Evolutionary conservation across 1,284 basidiomycete genomes (phyloP).

Genomic region (Pyrrhoderma lamaoense): DNA sequence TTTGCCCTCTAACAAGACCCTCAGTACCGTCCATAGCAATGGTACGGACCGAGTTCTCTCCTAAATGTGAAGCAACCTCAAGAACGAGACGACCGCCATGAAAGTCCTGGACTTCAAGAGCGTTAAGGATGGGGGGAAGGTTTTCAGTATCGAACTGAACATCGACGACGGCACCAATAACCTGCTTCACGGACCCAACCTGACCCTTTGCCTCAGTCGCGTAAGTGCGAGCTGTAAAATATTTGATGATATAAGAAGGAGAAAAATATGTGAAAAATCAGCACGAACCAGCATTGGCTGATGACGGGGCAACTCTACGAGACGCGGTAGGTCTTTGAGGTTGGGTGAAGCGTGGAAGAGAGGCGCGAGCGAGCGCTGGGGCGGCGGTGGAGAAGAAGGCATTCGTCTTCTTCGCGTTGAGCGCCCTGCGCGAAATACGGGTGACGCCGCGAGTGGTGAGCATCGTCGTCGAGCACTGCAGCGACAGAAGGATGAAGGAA

Average conservation of each 20-base stretch:
- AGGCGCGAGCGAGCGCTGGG: constrained; percentile 37
- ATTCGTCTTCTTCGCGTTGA: constrained; percentile 64
- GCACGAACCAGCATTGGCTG: constrained; percentile 36
- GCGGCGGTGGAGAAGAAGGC: constrained; percentile 73
- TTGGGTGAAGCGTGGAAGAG: constrained; percentile 32
- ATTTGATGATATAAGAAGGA: constrained; percentile 18
- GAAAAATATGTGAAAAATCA: constrained; percentile 13
- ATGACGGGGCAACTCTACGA: constrained; percentile 39
- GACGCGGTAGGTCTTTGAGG: constrained; percentile 33
- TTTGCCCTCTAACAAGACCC: constrained; percentile 98
- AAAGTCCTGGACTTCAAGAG: constrained; percentile 94
- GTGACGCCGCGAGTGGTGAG: constrained; percentile 75
- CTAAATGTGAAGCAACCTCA: constrained; percentile 94
- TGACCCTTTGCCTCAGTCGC: constrained; percentile 78
- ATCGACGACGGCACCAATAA: constrained; percentile 99
- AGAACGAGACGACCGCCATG: constrained; percentile 89
- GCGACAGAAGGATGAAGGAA: constrained; percentile 19
- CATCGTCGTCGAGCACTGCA: constrained; percentile 44
- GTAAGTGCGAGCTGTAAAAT: constrained; percentile 67
- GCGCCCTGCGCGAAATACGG: constrained; percentile 75
- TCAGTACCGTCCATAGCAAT: constrained; percentile 99
- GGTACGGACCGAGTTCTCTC: constrained; percentile 97
- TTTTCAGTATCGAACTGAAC: constrained; percentile 89
- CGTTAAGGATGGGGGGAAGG: constrained; percentile 96
- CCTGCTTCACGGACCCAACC: constrained; percentile 82